Base-by-base conservation (phyloP, 192 early-diverging fungal species). In the Backusella circina region DNA sequence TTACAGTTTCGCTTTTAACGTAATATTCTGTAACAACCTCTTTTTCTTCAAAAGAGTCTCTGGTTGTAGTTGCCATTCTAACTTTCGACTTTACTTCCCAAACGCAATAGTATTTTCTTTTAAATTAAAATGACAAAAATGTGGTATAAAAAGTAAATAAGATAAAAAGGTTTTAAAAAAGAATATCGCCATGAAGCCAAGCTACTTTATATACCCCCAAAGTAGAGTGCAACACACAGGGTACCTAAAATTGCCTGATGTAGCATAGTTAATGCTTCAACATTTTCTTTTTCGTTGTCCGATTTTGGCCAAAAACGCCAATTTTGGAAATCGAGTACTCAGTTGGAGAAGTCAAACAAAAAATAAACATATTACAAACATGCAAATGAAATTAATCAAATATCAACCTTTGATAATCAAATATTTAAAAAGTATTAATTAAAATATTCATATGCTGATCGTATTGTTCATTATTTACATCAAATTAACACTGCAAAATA, bases 241-340 rank as follows among this genome's bases (percentile, higher is more conserved):
- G 67, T 26, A 37, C 8, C 18, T 37, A 36, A 36, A 68, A 68
- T 68, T 36, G 35, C 54, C 21, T 28, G 3, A 61, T 26, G 13
- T 61, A 28, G 54, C 23, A 0, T 61, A 61, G 54, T 28, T 28
- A 61, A 61, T 61, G 54, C 54, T 61, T 61, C 54, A 9, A 61
- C 54, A 28, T 1, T 61, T 28, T 61, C 13, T 12, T 5, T 61
- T 61, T 61, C 23, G 54, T 26, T 61, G 21, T 61, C 67, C 36
- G 67, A 13, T 68, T 68, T 68, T 68, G 67, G 67, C 33, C 33
- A 68, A 68, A 68, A 68, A 68, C 67, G 32, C 67, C 67, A 37
- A 68, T 68, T 68, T 68, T 68, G 21, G 67, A 68, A 23, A 21
- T 38, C 18, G 7, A 38, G 36, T 37, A 33, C 67, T 13, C 21